Conservation (phyloP, 768 basidiomycete genomes). For the Coprinopsis sp. region DNA sequence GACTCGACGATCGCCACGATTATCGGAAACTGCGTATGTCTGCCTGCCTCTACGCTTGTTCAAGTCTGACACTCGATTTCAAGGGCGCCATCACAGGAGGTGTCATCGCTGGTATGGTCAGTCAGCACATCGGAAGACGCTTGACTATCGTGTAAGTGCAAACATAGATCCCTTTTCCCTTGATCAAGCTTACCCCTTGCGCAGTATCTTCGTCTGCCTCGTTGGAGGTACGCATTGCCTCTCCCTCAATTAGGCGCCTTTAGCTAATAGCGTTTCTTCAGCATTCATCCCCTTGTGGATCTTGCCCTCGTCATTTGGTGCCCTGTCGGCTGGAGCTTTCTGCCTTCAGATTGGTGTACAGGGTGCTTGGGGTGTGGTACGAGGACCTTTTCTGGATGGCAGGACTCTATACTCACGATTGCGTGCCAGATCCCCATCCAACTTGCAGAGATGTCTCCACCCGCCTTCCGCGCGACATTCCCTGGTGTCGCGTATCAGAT, state of each 20-base stretch:
- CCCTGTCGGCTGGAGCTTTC: slow-evolving; percentile 80
- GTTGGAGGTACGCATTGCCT: slow-evolving; percentile 37
- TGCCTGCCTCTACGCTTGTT: too few species aligned
- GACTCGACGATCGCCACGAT: slow-evolving; percentile 73
- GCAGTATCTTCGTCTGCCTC: slow-evolving; percentile 51
- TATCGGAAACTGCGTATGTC: slow-evolving; percentile 62
- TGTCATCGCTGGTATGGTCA: slow-evolving; percentile 62
- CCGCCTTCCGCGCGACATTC: slow-evolving; percentile 85
- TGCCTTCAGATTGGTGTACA: slow-evolving; percentile 86
- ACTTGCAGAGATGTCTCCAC: slow-evolving; percentile 79
- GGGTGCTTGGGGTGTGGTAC: slow-evolving; percentile 84
- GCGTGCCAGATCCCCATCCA: slow-evolving; percentile 73
- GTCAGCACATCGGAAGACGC: slow-evolving; percentile 79
- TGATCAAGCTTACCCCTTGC: too few species aligned
- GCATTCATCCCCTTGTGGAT: slow-evolving; percentile 80
- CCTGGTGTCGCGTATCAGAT: slow-evolving; percentile 83
- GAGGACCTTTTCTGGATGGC: slow-evolving; percentile 42
- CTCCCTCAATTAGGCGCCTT: neutral
- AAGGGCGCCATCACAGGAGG: slow-evolving; percentile 55
- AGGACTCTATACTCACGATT: slow-evolving; percentile 26
- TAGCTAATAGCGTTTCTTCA: slow-evolving; percentile 12
- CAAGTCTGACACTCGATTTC: too few species aligned
- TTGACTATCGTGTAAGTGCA: slow-evolving; percentile 70
- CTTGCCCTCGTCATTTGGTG: slow-evolving; percentile 61
- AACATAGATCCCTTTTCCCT: too few species aligned